phyloP scores from a whole-genome alignment of 495 filamentous ascomycete genomes.

The Cetradonia linearis region DNA sequence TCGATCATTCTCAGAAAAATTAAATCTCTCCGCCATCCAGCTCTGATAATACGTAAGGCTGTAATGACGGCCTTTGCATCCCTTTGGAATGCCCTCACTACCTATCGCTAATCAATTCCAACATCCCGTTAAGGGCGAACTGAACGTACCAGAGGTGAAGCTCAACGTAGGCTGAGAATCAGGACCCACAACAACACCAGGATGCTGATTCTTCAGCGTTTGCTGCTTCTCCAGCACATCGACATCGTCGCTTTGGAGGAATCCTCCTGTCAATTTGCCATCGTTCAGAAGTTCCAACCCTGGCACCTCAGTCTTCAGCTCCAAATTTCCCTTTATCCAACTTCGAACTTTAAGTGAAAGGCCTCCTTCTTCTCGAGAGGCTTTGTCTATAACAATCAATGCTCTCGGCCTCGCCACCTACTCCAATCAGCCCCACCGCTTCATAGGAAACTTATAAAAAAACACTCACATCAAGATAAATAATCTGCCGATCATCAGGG shows the following conservation, averaged over 20 bases:
- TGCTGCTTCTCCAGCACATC: constrained; percentile 56
- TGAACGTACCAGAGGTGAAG: constrained; percentile 25
- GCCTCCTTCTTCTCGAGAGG: constrained; percentile 62
- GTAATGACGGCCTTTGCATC: constrained; percentile 71
- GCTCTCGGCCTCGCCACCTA: constrained; percentile 62
- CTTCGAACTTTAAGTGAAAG: constrained; percentile 57
- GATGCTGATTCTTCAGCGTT: constrained; percentile 43
- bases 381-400: constrained; percentile 70
- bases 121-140: too few relatives aligned
- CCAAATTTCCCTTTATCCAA: constrained; percentile 65
- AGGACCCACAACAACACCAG: constrained; percentile 76
- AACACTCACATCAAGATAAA: constrained; percentile 61
- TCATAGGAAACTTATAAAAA: not conserved
- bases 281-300: constrained; percentile 62
- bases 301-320: constrained; percentile 67
- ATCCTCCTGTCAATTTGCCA: constrained; percentile 63
- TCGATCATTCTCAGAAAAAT: constrained; percentile 58
- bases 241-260: constrained; percentile 34
- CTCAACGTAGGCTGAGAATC: constrained; percentile 74
- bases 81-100: constrained; percentile 75
- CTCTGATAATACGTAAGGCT: constrained; percentile 76
- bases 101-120: constrained; percentile 34
- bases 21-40: constrained; percentile 85
- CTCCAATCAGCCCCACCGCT: not conserved
- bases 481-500: constrained; percentile 76